phyloP scores from a whole-genome alignment of 2,329 filamentous ascomycete species.

The Coniochaeta ligniaria region DNA sequence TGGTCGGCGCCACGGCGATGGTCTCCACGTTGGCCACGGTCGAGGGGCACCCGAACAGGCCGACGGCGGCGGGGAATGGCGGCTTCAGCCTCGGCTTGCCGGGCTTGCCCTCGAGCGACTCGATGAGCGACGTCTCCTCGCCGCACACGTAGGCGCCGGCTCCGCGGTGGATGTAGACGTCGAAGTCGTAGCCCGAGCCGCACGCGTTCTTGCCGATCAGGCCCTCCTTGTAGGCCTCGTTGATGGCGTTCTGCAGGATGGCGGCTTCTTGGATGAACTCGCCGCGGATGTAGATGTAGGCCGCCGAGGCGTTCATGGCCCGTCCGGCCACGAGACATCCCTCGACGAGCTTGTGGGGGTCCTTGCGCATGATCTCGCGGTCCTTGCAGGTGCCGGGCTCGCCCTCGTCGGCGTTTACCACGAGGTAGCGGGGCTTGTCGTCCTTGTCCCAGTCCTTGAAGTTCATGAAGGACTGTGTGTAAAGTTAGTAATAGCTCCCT shows the following conservation, averaged over 20 bases:
- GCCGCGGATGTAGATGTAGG: conserved; percentile 98
- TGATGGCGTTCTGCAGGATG: conserved; percentile 88
- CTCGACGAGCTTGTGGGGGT: conserved; percentile 97
- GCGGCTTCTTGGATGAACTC: conserved; percentile 97
- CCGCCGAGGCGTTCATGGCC: conserved; percentile 97
- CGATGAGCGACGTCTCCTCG: conserved; percentile 96
- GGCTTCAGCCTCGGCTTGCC: conserved; percentile 98
- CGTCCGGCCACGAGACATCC: conserved; percentile 92
- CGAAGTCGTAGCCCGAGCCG: conserved; percentile 93
- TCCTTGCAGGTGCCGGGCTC: conserved; percentile 99
- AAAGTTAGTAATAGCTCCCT: conserved; percentile 1
- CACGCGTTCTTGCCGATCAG: conserved; percentile 98
- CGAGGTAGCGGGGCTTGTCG: conserved; percentile 87
- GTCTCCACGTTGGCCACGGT: conserved; percentile 99
- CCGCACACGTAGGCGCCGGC: conserved; percentile 97
- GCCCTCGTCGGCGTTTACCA: conserved; percentile 97
- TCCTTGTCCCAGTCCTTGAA: conserved; percentile 99
- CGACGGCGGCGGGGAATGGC: conserved; percentile 93
- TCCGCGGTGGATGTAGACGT: conserved; percentile 92
- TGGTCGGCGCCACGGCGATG: conserved; percentile 89
- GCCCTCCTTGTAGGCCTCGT: conserved; percentile 92
- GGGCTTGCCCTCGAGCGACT: conserved; percentile 96
- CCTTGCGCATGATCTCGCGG: conserved; percentile 99
- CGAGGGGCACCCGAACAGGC: conserved; percentile 95
- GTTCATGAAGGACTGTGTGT: conserved; percentile 91